phyloP scores from a whole-genome alignment of 306 rosid genomes.

The Dryas octopetala region DNA sequence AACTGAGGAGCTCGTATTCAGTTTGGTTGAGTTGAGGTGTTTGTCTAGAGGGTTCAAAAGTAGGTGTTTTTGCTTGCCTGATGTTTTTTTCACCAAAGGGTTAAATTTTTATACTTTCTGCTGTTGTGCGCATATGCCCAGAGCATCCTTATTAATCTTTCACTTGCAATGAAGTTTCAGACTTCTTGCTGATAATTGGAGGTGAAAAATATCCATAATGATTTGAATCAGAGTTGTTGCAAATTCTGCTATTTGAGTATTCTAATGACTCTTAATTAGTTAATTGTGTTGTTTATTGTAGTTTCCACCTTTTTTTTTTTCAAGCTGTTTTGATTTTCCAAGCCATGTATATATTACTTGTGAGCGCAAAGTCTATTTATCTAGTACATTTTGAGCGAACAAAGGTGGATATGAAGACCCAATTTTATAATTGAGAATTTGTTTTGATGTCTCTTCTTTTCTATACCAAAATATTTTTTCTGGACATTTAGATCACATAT shows the following conservation, averaged over 20 bases:
- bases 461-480: neutral
- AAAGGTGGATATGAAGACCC: neutral
- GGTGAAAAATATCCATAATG: neutral
- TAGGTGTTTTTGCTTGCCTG: neutral
- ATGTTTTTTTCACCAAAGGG: neutral
- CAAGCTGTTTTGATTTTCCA: neutral
- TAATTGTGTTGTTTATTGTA: neutral
- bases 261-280: neutral
- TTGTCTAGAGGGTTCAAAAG: neutral
- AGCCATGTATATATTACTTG: neutral
- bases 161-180: neutral
- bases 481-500: neutral
- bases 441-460: neutral
- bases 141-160: too few species aligned
- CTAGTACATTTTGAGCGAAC: neutral
- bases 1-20: neutral
- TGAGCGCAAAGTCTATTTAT: neutral
- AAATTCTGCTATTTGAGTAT: neutral
- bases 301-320: neutral
- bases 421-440: neutral
- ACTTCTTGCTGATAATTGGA: neutral
- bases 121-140: slow-evolving; percentile 1
- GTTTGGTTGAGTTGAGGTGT: neutral
- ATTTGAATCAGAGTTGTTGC: neutral
- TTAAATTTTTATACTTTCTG: neutral